Percentiles rank a stretch among this genome's conserved stretches.
Conservation (phyloP, 768 basidiomycete genomes). For the Mycena floridula region DNA sequence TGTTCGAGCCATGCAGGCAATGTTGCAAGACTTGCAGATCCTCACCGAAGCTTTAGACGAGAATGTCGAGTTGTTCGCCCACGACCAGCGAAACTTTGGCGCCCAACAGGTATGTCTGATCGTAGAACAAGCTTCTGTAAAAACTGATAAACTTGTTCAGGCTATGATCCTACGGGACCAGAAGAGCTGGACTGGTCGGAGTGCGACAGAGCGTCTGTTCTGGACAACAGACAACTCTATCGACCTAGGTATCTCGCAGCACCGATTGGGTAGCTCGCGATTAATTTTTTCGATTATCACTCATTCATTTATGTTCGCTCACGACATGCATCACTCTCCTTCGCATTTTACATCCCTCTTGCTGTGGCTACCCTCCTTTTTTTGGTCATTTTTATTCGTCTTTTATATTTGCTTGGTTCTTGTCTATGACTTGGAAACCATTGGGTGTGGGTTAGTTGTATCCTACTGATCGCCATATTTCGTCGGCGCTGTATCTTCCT, state of each 20-base stretch:
- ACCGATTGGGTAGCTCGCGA: constrained; percentile 83
- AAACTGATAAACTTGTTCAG: constrained; percentile 29
- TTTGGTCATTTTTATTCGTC: not conserved
- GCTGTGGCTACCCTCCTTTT: not conserved
- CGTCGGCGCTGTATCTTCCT: too few relatives aligned
- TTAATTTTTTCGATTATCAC: constrained; percentile 19
- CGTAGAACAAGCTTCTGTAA: not conserved
- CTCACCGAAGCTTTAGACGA: constrained; percentile 87
- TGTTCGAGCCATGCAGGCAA: constrained; percentile 77
- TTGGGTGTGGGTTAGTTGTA: too few relatives aligned
- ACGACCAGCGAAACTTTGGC: constrained; percentile 91
- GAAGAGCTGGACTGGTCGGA: constrained; percentile 90
- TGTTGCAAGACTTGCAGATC: constrained; percentile 82
- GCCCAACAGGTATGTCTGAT: constrained; percentile 79
- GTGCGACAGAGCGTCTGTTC: constrained; percentile 87
- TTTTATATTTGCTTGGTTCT: too few relatives aligned
- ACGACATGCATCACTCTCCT: too few relatives aligned
- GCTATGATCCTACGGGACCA: constrained; percentile 96
- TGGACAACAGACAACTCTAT: constrained; percentile 91
- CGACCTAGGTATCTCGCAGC: constrained; percentile 78
- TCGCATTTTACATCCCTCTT: too few relatives aligned
- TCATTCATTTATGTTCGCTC: not conserved
- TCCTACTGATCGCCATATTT: too few relatives aligned
- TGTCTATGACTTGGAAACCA: too few relatives aligned
- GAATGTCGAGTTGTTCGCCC: constrained; percentile 86